Conservation (phyloP, 2,329 filamentous ascomycete genomes). For the Beauveria pseudobassiana region DNA sequence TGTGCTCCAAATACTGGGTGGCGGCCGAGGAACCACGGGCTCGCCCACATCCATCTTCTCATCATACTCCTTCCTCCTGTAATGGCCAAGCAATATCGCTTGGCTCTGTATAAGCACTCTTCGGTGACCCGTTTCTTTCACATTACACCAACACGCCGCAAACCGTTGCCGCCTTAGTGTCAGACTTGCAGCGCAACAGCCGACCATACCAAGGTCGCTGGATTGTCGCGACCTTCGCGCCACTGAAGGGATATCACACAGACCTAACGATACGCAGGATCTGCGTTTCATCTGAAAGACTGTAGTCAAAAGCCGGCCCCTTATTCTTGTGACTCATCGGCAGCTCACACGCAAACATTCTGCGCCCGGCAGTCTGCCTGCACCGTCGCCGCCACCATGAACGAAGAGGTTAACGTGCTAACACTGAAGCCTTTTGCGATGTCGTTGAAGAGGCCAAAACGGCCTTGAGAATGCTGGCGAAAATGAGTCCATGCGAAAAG, state of each 20-base stretch:
- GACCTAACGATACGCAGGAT: not conserved
- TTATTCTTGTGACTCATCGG: not conserved
- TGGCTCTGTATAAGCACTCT: not conserved
- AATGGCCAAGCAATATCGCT: not conserved
- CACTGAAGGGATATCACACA: not conserved
- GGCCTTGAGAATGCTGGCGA: conserved; percentile 40
- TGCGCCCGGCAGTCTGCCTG: not conserved
- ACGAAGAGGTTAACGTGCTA: conserved; percentile 33
- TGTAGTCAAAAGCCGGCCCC: not conserved
- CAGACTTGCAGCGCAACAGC: not conserved
- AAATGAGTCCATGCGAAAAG: conserved; percentile 39
- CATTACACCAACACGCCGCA: not conserved
- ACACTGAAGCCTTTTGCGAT: conserved; percentile 42
- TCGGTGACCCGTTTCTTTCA: not conserved
- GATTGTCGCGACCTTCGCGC: not conserved
- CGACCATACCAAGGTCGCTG: not conserved
- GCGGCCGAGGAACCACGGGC: not conserved
- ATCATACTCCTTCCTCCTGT: not conserved
- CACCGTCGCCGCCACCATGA: conserved; percentile 23
- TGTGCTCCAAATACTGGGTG: conserved; percentile 1
- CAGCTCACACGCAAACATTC: not conserved
- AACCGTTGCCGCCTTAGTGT: not conserved
- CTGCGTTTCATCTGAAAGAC: not conserved
- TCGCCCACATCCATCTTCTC: not conserved
- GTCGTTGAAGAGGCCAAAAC: conserved; percentile 43